Evolutionary conservation across 148 eudicot genomes (phyloP).

Genomic region (Chenopodium formosanum): DNA sequence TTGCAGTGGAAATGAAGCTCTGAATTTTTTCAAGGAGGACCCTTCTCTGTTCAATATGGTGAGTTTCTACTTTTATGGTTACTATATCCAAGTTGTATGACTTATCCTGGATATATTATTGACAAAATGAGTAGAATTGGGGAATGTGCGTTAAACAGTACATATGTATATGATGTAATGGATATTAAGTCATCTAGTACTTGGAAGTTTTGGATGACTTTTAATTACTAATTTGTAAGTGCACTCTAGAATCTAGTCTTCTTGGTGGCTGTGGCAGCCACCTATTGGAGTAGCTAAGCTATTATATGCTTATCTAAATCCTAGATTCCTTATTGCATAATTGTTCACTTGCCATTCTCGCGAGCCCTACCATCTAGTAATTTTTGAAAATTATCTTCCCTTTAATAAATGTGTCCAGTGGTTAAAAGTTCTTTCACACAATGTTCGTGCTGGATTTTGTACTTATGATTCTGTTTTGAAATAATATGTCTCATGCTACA

Average conservation of each 20-base stretch:
- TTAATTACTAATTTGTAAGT: not conserved
- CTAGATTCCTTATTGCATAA: not conserved
- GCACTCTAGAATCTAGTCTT: not conserved
- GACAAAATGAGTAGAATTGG: not conserved
- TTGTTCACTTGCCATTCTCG: not conserved
- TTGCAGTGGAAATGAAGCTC: slow-evolving; percentile 81
- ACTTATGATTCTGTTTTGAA: not conserved
- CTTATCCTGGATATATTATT: not conserved
- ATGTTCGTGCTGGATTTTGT: not conserved
- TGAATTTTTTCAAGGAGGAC: slow-evolving; percentile 73
- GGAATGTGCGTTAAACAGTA: not conserved
- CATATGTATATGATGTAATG: not conserved
- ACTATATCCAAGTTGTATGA: not conserved
- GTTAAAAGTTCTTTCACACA: not conserved
- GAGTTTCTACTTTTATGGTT: slow-evolving; percentile 14
- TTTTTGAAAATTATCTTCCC: not conserved
- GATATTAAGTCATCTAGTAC: not conserved
- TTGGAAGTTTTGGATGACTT: not conserved
- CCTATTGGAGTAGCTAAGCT: not conserved
- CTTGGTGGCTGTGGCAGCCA: not conserved
- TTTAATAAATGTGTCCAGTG: not conserved
- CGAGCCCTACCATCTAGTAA: not conserved
- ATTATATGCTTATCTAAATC: not conserved
- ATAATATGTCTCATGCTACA: not conserved
- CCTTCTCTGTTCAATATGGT: slow-evolving; percentile 78